These are phyloP conservation scores for Emericellopsis cladophorae DNA, from an alignment of 2,329 filamentous ascomycete species.

Conservation along the genomic window DNA sequence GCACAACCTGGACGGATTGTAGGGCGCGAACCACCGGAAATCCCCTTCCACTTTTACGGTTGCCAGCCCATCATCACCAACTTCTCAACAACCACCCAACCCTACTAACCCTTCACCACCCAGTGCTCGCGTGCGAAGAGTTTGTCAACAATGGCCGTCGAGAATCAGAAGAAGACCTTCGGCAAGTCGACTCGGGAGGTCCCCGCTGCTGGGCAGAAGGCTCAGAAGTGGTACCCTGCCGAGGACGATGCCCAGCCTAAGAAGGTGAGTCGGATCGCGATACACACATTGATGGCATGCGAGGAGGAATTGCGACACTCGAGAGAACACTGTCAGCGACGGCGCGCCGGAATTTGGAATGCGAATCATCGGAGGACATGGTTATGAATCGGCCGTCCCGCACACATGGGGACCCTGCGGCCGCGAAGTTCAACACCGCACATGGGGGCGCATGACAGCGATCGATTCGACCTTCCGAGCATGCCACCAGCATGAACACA, in stretches of 20 bases:
- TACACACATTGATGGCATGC: no score
- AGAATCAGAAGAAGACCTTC: constrained; percentile 85
- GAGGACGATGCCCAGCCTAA: constrained; percentile 80
- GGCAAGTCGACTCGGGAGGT: constrained; percentile 91
- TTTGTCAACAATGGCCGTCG: constrained; percentile 55
- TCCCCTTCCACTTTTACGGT: no score
- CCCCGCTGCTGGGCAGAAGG: constrained; percentile 79
- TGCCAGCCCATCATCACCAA: constrained; percentile 13
- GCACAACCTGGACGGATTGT: constrained; percentile 16
- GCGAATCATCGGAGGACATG: no score
- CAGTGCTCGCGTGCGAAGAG: constrained; percentile 28
- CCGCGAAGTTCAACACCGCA: no score
- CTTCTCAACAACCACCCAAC: constrained; percentile 12
- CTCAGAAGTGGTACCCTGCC: constrained; percentile 97
- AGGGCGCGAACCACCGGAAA: no score
- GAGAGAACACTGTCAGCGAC: no score
- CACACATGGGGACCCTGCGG: no score
- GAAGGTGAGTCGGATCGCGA: constrained; percentile 62
- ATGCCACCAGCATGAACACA: neutral
- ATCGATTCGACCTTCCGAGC: neutral
- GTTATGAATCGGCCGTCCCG: no score
- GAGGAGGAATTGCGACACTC: neutral
- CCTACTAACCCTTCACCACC: constrained; percentile 12
- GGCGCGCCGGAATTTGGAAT: no score
- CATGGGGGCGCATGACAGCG: no score